Base-by-base conservation (phyloP, 257 asterid genomes). In the Solanum rostratum region DNA sequence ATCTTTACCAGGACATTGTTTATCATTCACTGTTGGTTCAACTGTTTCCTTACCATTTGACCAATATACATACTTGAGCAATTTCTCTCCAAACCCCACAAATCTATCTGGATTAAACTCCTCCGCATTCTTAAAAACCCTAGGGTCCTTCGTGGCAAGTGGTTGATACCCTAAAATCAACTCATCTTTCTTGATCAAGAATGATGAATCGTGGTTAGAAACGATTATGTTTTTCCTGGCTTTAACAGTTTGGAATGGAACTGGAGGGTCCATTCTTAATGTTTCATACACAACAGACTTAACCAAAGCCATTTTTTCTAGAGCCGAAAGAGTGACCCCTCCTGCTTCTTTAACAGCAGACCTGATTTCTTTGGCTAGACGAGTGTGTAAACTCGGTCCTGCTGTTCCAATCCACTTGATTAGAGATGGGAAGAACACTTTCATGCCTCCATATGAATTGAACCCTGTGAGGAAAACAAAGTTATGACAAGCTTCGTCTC, bases 401-500 rank as follows among this genome's bases (percentile, higher is more conserved):
- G 66, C 85, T 1, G 73, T n/a, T 19, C 90, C 90, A 0, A 89
- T 83, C 69, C 86, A 87, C 65, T 88, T 89, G 0, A 89, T 10
- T 82, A 89, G 2, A 15, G 88, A 84, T 0, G 90, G 92, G 70
- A 83, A 89, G 8, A 87, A 46, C 4, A 86, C 69, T 53, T 89
- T 89, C 20, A 70, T 52, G 24, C 92, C 92, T 0, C 90, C 92
- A 73, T 89, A 89, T 0, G 90, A 53, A 65, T 87, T 89, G 33
- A 89, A 89, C 3, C 92, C 90, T 5, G 73, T 49, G 0, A 89
- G 50, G n/a, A 87, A 89, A 62, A 87, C 14, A 10, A 89, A n/a
- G 71, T 89, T 89, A 27, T 89, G 89, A 3, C 87, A 78, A 0
- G 90, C 89, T 41, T 89, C 92, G 0, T 87, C 90, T 33, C 90